A percentile compares a stretch with the other conserved stretches of the same genome.
Conservation (phyloP, 192 early-diverging fungal species). For the Podila horticola region DNA sequence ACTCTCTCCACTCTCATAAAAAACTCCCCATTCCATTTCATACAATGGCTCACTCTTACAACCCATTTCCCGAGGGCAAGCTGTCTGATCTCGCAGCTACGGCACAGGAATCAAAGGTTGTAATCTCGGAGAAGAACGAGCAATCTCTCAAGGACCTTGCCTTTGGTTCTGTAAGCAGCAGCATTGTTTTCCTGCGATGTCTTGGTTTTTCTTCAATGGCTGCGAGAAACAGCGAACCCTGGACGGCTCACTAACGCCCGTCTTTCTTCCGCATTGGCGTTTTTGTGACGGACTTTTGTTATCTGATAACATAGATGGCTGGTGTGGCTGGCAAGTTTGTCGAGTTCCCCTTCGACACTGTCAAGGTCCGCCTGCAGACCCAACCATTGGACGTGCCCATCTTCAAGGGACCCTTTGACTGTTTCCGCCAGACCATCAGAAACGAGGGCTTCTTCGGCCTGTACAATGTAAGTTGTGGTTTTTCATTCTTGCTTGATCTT, state of each 20-base stretch:
- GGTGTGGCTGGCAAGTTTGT: conserved; percentile 94
- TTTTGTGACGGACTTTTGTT: not conserved
- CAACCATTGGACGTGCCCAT: conserved; percentile 69
- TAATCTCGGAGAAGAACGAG: conserved; percentile 49
- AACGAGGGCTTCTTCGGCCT: conserved; percentile 87
- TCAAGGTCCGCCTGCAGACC: conserved; percentile 94
- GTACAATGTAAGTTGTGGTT: conserved; percentile 81
- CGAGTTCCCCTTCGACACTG: conserved; percentile 96
- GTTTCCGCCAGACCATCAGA: conserved; percentile 77
- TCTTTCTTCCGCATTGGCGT: not conserved
- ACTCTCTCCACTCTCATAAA: not conserved
- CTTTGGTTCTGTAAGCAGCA: conserved; percentile 44
- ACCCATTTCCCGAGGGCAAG: conserved; percentile 38
- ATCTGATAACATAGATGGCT: conserved; percentile 64
- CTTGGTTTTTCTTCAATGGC: not conserved
- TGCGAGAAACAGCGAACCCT: not conserved
- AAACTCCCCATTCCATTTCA: not conserved
- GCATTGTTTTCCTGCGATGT: not conserved
- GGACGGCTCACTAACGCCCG: not conserved
- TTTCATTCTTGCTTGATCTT: not conserved
- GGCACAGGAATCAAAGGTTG: conserved; percentile 42
- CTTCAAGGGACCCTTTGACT: conserved; percentile 86
- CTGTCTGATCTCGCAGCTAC: conserved; percentile 35
- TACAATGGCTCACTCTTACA: conserved; percentile 48
- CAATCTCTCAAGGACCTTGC: conserved; percentile 48